Percentiles rank a stretch among this genome's conserved stretches.
These are phyloP conservation scores for Sphagnurus paluster DNA, from an alignment of 1,284 basidiomycete genomes.

Conservation along the genomic window DNA sequence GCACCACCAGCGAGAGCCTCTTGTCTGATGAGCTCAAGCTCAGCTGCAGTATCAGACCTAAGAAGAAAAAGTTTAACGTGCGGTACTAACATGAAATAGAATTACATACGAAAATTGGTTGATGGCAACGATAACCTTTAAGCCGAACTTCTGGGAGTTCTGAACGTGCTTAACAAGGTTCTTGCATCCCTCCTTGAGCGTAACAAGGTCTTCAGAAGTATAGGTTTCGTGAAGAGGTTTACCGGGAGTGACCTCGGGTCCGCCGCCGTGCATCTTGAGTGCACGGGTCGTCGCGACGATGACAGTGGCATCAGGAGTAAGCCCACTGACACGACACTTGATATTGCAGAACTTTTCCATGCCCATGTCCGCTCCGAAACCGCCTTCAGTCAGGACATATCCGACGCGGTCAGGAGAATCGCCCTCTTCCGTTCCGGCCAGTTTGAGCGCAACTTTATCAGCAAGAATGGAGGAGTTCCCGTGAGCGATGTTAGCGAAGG, in stretches of 20 bases:
- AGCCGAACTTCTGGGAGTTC: conserved; percentile 93
- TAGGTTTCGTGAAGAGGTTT: conserved; percentile 95
- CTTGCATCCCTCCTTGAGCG: conserved; percentile 89
- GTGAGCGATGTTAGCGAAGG: conserved; percentile 99
- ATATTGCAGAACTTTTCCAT: conserved; percentile 99
- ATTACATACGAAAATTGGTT: conserved; percentile 88
- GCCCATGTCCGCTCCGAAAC: conserved; percentile 99
- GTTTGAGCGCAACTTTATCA: conserved; percentile 94
- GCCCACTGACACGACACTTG: conserved; percentile 94
- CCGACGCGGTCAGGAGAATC: conserved; percentile 82
- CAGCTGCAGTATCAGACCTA: conserved; percentile 89
- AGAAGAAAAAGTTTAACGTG: conserved; percentile 1
- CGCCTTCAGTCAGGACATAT: conserved; percentile 98
- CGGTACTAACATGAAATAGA: conserved; percentile 3
- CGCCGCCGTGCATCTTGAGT: conserved; percentile 99
- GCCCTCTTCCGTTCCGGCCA: conserved; percentile 94
- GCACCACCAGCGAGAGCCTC: conserved; percentile 86
- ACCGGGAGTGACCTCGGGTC: conserved; percentile 95
- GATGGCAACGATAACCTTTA: conserved; percentile 96
- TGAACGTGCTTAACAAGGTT: conserved; percentile 94
- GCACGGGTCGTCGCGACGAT: conserved; percentile 98
- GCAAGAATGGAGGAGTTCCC: conserved; percentile 99
- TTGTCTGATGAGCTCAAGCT: conserved; percentile 84
- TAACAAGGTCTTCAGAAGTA: conserved; percentile 90
- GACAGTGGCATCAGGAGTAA: conserved; percentile 91